phyloP scores from a whole-genome alignment of 2,329 filamentous ascomycete species.

The Lizonia empirigonia region DNA sequence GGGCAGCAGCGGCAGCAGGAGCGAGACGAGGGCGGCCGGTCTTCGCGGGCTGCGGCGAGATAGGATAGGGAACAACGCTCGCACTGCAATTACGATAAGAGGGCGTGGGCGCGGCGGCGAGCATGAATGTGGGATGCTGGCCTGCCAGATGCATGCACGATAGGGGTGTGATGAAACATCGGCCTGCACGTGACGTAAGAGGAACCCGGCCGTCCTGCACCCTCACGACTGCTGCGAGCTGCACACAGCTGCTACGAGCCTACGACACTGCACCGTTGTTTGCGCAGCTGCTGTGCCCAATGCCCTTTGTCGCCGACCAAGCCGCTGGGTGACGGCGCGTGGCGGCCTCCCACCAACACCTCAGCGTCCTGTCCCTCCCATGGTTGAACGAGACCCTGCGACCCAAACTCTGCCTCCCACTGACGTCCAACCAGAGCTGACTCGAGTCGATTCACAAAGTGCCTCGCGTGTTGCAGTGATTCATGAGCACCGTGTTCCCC shows the following conservation, averaged over 20 bases:
- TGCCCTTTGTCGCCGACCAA: not conserved
- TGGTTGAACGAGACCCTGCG: slow-evolving; percentile 4
- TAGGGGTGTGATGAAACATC: slow-evolving; percentile 27
- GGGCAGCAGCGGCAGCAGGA: slow-evolving; percentile 20
- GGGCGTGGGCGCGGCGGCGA: not conserved
- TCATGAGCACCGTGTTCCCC: not conserved
- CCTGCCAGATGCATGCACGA: slow-evolving; percentile 24
- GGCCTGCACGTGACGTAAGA: slow-evolving; percentile 21
- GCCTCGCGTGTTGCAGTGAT: slow-evolving; percentile 1
- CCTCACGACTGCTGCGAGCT: not conserved
- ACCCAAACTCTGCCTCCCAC: not conserved
- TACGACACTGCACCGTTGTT: not conserved
- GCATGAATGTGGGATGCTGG: slow-evolving; percentile 4
- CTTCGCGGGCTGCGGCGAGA: not conserved
- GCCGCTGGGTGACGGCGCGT: slow-evolving; percentile 8
- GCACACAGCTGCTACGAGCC: not conserved
- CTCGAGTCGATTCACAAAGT: slow-evolving; percentile 2
- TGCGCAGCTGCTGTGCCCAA: not conserved
- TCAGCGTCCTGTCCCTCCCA: not conserved
- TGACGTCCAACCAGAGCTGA: slow-evolving; percentile 6
- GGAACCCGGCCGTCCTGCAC: not conserved
- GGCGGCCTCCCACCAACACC: slow-evolving; percentile 2
- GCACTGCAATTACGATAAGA: too few species aligned
- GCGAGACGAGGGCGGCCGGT: slow-evolving; percentile 7
- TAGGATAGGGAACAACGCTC: too few species aligned